phyloP scores from a whole-genome alignment of 1,139 yeast species.

The Pichia sp. region DNA sequence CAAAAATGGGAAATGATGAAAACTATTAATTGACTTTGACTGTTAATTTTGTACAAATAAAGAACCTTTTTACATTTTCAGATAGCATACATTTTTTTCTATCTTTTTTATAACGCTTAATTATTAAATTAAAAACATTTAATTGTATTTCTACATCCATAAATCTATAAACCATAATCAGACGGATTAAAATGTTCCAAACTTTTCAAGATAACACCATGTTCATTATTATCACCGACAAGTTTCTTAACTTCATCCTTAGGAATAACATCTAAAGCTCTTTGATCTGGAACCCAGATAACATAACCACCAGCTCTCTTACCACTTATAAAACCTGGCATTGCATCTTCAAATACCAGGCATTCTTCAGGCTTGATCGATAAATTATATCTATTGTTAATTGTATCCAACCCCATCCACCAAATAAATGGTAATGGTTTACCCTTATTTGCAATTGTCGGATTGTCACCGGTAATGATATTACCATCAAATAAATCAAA shows the following conservation, averaged over 20 bases:
- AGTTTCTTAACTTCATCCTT: conserved; percentile 37
- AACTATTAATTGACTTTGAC: not conserved
- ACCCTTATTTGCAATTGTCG: conserved; percentile 74
- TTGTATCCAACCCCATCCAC: conserved; percentile 60
- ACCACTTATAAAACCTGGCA: conserved; percentile 84
- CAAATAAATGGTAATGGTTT: conserved; percentile 93
- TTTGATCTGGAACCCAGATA: conserved; percentile 84
- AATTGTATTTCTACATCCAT: not conserved
- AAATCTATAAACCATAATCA: conserved; percentile 37
- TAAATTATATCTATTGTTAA: conserved; percentile 25
- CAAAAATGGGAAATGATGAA: not conserved
- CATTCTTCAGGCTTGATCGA: conserved; percentile 68
- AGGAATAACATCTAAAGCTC: conserved; percentile 36
- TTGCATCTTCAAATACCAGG: conserved; percentile 87
- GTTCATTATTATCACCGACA: conserved; percentile 34
- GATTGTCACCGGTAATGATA: conserved; percentile 83
- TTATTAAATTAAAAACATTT: not conserved
- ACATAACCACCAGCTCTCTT: conserved; percentile 78
- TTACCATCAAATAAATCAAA: conserved; percentile 61
- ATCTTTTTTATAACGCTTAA: not conserved
- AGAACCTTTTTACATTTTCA: not conserved
- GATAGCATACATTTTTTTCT: not conserved
- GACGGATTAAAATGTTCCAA: conserved; percentile 48
- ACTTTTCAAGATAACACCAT: conserved; percentile 51
- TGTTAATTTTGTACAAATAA: no score